Percentiles rank a stretch among this genome's conserved stretches.
Conservation (phyloP, 2,329 filamentous ascomycete genomes). For the Fusarium foetens region DNA sequence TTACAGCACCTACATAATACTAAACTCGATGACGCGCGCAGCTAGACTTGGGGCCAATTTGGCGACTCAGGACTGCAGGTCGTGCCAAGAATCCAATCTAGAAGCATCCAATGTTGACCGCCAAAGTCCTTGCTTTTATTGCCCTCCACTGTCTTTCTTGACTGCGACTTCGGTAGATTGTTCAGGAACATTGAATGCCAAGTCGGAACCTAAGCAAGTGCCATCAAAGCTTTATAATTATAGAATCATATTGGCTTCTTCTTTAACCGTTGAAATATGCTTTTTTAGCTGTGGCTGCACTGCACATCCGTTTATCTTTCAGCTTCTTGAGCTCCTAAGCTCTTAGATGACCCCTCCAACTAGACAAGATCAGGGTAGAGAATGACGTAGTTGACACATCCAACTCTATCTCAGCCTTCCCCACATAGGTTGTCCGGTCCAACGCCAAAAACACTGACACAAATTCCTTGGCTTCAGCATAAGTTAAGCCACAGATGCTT, state of each 20-base stretch:
- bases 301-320: background rate
- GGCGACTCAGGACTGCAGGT: background rate
- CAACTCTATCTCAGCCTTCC: background rate
- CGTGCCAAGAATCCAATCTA: background rate
- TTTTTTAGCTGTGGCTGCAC: background rate
- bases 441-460: background rate
- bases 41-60: background rate
- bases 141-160: background rate
- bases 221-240: background rate
- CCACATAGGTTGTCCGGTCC: background rate
- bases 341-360: background rate
- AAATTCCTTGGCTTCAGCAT: background rate
- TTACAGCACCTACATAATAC: background rate
- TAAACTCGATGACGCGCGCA: conserved; percentile 9
- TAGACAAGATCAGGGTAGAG: background rate
- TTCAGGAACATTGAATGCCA: conserved; percentile 7
- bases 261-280: background rate
- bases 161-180: background rate
- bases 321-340: background rate
- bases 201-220: conserved; percentile 1
- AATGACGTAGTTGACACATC: conserved; percentile 24
- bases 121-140: background rate
- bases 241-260: background rate
- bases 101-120: background rate
- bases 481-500: conserved; percentile 2